Evolutionary conservation across 2,329 filamentous ascomycete species (phyloP), one percentile per base, ranked within the genome.

Genomic region (Penicillium sp.): DNA sequence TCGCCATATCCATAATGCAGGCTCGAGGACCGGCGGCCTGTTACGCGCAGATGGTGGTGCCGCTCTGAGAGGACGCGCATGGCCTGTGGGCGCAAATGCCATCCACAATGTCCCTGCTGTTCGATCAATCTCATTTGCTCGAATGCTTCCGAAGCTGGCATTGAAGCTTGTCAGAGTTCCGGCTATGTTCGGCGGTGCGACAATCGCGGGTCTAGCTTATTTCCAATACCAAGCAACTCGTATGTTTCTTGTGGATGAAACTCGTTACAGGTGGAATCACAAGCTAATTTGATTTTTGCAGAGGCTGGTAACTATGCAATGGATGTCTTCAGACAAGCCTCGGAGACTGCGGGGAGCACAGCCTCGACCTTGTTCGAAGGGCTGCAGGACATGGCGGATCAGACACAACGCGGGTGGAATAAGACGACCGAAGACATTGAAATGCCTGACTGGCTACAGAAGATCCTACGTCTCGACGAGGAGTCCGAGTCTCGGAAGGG

Each of bases 161-260:
- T 76, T 94, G 69, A 99, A 97, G 78, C 88, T 99, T 65, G 83
- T 87, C 35, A 86, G 92, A 55, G 81, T 96, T 53, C 94, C 94
- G 20, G 94, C 94, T 56, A 88, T 97, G 78, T 92, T 96, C 68
- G 94, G 93, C 40, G 92, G 91, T 40, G 84, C 92, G 45, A 90
- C 92, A 69, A 84, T 99, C 63, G 92, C 90, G 14, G 90, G 89
- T 3, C 78, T 95, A 57, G 92, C 92, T 26, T 99, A 96, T 82
- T 78, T 99, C 47, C 94, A 99, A 72, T 97, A 99, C 72, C 94
- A 99, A 76, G 93, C 94, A 61, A 86, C 88, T 54, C 89, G 89
- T 92, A 82, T 61, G 89, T 82, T 58, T 34, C 31, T 20, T 39
- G 2, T 50, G 31, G 6, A 34, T 38, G 16, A 11, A n/a, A 16